Conservation (phyloP, 805 yeast genomes). For the Candida ficus region DNA sequence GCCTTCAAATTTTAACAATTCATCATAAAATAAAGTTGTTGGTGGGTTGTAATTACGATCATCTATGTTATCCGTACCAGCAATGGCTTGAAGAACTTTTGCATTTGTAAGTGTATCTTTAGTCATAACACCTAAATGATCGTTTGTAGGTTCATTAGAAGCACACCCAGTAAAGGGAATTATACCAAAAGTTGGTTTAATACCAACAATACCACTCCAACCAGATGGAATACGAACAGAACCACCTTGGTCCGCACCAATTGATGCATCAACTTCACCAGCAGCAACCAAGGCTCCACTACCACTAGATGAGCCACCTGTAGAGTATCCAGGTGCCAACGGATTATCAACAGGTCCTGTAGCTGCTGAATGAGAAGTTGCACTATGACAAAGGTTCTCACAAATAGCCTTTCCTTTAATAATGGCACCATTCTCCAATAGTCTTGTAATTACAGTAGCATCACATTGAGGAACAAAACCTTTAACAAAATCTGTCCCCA, state of each 20-base stretch:
- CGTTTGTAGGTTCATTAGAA: conserved; percentile 3
- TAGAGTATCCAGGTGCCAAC: conserved; percentile 3
- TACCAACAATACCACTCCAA: conserved; percentile 5
- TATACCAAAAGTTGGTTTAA: conserved; percentile 4
- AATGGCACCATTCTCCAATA: conserved; percentile 1
- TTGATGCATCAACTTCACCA: conserved; percentile 4
- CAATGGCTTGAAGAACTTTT: conserved; percentile 1
- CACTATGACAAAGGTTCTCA: conserved; percentile 5
- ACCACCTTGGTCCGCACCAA: conserved; percentile 6
- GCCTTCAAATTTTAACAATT: not conserved
- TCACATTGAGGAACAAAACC: conserved; percentile 2
- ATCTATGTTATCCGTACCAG: conserved; percentile 5
- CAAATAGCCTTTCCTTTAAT: conserved; percentile 2
- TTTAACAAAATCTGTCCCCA: conserved; percentile 2
- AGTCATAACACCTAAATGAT: conserved; percentile 5
- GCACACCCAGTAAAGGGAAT: conserved; percentile 4
- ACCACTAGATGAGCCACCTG: conserved; percentile 6
- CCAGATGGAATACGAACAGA: conserved; percentile 4
- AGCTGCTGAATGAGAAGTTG: conserved; percentile 5
- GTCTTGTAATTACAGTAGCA: conserved; percentile 3
- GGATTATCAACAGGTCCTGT: conserved; percentile 5
- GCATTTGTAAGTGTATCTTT: conserved; percentile 4
- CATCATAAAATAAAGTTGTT: not conserved
- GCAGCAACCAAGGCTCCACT: conserved; percentile 2
- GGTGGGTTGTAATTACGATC: conserved; percentile 17